Evolutionary conservation across 1,139 yeast species (phyloP), one percentile per base, ranked within the genome.

Genomic region (Geotrichum aggregatum): DNA sequence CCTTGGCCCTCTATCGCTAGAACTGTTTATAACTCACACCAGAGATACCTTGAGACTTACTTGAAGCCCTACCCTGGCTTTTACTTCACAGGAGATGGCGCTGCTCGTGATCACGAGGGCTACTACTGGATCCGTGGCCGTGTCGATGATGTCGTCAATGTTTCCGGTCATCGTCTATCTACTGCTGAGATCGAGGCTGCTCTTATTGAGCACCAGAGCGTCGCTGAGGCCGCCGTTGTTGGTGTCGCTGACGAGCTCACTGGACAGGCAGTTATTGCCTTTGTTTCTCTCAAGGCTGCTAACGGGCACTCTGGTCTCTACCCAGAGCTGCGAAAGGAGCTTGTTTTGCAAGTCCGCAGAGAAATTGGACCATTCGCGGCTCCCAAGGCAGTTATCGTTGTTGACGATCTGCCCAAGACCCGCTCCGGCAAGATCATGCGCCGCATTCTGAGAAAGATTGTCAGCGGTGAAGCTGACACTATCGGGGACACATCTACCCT

Each of bases 1-100:
- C 78, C 97, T 44, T 92, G 98, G 98, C 98, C 98, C 58, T 88
- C 97, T 22, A 88, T 92, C 92, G 96, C 98, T 47, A 85, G 98
- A 75, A 79, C 97, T 34, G 96, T 92, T 58, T 89, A 88, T 85
- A 84, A 83, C 66, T 88, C 92, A 74, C 96, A 92, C 73, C 75
- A 77, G 60, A 84, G 95, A 71, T 92, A 81, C 76, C 76, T 89
- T 76, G 98, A 91, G 65, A 92, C 98, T 52, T 92, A 92, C 74
- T 77, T 92, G 71, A 84, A 84, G 63, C 98, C 98, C 56, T 92
- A 91, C 77, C 96, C 96, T 57, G 97, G 97, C 54, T 85, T 79
- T 75, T 92, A 92, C 76, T 92, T 92, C 77, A 91, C 98, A 22
- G 98, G 98, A 66, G 98, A 92, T 71, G 98, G 98, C 72, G 98